Evolutionary conservation across 306 rosid species (phyloP).

Genomic region (Arachis hypogaea): DNA sequence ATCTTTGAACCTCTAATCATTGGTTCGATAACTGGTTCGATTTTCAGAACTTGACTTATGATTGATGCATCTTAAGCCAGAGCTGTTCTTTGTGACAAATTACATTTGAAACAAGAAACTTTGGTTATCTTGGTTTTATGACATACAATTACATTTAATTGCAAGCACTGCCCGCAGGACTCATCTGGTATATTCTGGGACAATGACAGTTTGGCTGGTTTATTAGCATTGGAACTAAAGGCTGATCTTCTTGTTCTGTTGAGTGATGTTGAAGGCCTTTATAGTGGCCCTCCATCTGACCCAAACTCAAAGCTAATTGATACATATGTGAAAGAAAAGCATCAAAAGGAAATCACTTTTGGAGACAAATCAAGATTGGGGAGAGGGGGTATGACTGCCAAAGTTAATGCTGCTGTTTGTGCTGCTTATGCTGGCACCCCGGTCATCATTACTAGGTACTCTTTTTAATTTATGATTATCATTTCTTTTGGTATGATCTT

Average conservation of each 20-base stretch:
- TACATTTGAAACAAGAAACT: background rate
- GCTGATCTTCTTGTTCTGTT: slow-evolving; percentile 84
- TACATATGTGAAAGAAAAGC: slow-evolving; percentile 76
- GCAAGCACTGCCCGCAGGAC: slow-evolving; percentile 62
- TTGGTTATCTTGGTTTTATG: slow-evolving; percentile 23
- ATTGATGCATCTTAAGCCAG: background rate
- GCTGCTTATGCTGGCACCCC: slow-evolving; percentile 81
- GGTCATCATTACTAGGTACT: slow-evolving; percentile 86
- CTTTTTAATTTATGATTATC: too few species aligned
- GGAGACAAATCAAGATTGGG: slow-evolving; percentile 89
- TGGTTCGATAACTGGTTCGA: too few species aligned
- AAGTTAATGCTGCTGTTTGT: slow-evolving; percentile 81
- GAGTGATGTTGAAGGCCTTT: slow-evolving; percentile 96
- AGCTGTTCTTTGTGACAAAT: slow-evolving; percentile 14
- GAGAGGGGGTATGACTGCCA: slow-evolving; percentile 94
- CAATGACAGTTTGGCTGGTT: slow-evolving; percentile 87
- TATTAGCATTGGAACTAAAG: slow-evolving; percentile 78
- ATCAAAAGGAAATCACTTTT: slow-evolving; percentile 73
- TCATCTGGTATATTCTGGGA: slow-evolving; percentile 95
- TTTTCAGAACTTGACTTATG: background rate
- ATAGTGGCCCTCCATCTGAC: slow-evolving; percentile 80
- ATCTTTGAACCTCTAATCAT: too few species aligned
- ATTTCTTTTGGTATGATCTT: background rate
- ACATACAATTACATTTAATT: slow-evolving; percentile 33
- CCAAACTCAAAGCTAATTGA: slow-evolving; percentile 81